Percentiles rank a stretch among this genome's conserved stretches.
phyloP scores from a whole-genome alignment of 2,329 filamentous ascomycete species.

The Thermothelomyces thermophilus region DNA sequence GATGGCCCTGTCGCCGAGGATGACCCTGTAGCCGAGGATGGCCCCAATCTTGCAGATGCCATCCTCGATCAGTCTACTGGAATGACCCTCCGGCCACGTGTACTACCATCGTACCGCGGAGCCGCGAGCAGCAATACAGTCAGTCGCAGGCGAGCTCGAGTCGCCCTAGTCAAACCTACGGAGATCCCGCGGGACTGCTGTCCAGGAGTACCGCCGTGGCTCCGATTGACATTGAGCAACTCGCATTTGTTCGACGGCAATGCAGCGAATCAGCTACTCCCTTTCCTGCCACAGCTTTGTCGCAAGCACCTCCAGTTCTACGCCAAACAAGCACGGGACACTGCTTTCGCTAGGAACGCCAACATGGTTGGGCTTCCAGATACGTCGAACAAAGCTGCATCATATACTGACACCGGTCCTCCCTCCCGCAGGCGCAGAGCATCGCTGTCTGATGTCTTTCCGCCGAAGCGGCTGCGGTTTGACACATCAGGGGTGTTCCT shows the following conservation, averaged over 20 bases:
- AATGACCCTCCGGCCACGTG: neutral
- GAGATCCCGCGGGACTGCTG: neutral
- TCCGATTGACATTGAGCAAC: neutral
- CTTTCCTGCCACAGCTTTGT: neutral
- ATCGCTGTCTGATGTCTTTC: slow-evolving; percentile 1
- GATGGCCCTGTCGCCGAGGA: neutral
- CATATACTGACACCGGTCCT: too few relatives aligned
- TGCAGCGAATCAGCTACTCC: neutral
- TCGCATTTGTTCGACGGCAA: neutral
- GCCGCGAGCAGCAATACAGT: neutral
- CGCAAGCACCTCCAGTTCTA: neutral
- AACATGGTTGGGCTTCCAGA: neutral
- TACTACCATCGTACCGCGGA: neutral
- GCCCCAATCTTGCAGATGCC: neutral
- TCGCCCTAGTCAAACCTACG: neutral
- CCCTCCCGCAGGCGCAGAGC: neutral
- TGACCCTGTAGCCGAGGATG: neutral
- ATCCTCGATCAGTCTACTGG: neutral
- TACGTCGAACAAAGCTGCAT: neutral
- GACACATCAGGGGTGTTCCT: neutral
- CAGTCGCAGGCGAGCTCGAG: too few relatives aligned
- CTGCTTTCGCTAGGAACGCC: neutral
- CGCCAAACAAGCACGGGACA: neutral
- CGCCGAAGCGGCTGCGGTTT: neutral
- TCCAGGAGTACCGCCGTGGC: neutral